These are phyloP conservation scores for Fusarium hainanense DNA, from an alignment of 2,329 filamentous ascomycete species.

Conservation along the genomic window DNA sequence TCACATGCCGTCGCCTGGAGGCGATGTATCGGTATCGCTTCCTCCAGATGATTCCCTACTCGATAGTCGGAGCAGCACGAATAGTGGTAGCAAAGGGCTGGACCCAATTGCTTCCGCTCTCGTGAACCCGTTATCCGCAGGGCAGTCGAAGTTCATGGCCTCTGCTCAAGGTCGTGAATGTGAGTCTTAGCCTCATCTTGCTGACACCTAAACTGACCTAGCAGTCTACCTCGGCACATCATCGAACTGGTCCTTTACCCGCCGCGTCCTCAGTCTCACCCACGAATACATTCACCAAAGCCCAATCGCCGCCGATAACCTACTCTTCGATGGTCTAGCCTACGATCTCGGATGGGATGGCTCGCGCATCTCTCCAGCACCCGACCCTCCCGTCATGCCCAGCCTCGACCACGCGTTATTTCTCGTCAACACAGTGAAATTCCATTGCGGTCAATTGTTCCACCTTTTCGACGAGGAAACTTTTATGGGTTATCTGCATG, in stretches of 20 bases:
- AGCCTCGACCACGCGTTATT: constrained; percentile 64
- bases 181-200: constrained; percentile 40
- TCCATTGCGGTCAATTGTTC: constrained; percentile 65
- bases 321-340: constrained; percentile 62
- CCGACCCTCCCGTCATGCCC: constrained; percentile 51
- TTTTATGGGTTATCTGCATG: constrained; percentile 56
- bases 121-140: constrained; percentile 56
- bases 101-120: constrained; percentile 50
- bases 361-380: constrained; percentile 42
- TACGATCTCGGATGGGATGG: constrained; percentile 66
- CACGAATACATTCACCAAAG: constrained; percentile 59
- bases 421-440: constrained; percentile 66
- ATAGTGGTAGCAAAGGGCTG: constrained; percentile 30
- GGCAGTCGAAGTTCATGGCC: constrained; percentile 55
- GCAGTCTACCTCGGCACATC: constrained; percentile 58
- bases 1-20: constrained; percentile 3
- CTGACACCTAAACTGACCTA: too few species aligned
- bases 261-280: constrained; percentile 60
- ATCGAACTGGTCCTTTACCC: constrained; percentile 66
- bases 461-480: constrained; percentile 65
- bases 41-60: constrained; percentile 30
- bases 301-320: constrained; percentile 55
- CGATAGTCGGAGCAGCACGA: constrained; percentile 30
- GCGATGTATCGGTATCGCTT: constrained; percentile 23
- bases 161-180: constrained; percentile 56